Evolutionary conservation across 2,329 filamentous ascomycete species (phyloP), one percentile per base, ranked within the genome.

Genomic region (Podosphaera aphanis): DNA sequence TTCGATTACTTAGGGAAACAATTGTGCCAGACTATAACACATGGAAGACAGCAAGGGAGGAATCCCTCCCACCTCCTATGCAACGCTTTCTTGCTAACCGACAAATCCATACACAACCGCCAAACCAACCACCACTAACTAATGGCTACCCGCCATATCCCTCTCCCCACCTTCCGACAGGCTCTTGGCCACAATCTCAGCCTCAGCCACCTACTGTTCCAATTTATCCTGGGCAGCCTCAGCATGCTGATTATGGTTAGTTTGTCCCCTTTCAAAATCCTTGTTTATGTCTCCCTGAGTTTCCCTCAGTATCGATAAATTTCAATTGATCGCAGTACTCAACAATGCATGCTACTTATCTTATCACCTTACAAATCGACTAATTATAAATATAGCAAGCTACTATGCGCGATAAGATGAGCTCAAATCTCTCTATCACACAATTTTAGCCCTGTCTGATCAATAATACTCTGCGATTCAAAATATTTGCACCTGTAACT

Each of bases 1-100:
- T 90, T 5, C 71, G 74, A 27, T 66, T 94, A 36, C 66, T 98
- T 19, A 71, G 76, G 27, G 70, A 74, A 46, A 74, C 79, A 5
- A 65, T 72, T 20, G 66, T 90, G 8, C 81, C 80, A 0, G 71
- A 74, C 49, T 71, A 68, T 50, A 62, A 61, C 27, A 63, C 67
- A 7, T 74, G 73, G 68, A 74, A 72, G 56, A 57, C 63, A 29
- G 55, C 52, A 15, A 57, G 58, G 47, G 59, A 61, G 10, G 51
- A 55, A 33, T 50, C 54, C 31, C 49, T 52, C 35, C 45, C 50
- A 39, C 46, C 40, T 18, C 48, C 20, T 16, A 31, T 46, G 41
- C 48, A 49, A n/a, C 50, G 51, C 48, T 56, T 55, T 50, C 49
- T 55, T 53, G 55, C 52, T 53, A 57, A 51, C 52, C 45, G 45